Conservation (phyloP, 139 green algal species). For the Eudorina sp. region DNA sequence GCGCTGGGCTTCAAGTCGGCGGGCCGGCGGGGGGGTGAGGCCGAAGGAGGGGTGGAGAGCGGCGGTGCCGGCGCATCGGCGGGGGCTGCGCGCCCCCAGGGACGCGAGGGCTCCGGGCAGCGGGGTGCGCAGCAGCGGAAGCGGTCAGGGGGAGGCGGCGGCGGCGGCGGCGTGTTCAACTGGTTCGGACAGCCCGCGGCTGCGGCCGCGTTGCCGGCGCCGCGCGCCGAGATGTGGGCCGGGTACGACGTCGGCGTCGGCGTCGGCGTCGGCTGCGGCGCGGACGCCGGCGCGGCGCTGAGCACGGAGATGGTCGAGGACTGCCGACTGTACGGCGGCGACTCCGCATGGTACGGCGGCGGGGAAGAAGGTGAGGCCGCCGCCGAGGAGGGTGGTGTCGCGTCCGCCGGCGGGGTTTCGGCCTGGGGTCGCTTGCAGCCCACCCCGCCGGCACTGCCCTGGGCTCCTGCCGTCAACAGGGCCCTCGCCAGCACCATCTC, state of each 20-base stretch:
- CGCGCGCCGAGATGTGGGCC: background rate
- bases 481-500: background rate
- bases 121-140: too few species aligned
- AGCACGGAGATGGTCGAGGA: background rate
- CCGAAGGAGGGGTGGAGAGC: background rate
- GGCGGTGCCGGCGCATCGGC: background rate
- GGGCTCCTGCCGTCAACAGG: background rate
- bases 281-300: background rate
- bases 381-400: background rate
- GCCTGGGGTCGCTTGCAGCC: background rate
- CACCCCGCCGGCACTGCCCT: background rate
- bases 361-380: background rate
- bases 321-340: background rate
- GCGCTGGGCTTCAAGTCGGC: background rate
- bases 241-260: background rate
- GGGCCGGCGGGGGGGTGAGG: background rate
- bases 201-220: background rate
- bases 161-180: background rate
- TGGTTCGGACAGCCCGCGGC: slow-evolving; percentile 7
- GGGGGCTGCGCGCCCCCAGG: background rate
- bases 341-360: background rate
- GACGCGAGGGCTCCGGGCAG: too few species aligned
- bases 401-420: background rate
- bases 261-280: background rate
- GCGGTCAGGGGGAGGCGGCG: background rate